Evolutionary conservation across 2,329 filamentous ascomycete genomes (phyloP), one percentile per base, ranked within the genome.

Genomic region (Hypoxylon sp.): DNA sequence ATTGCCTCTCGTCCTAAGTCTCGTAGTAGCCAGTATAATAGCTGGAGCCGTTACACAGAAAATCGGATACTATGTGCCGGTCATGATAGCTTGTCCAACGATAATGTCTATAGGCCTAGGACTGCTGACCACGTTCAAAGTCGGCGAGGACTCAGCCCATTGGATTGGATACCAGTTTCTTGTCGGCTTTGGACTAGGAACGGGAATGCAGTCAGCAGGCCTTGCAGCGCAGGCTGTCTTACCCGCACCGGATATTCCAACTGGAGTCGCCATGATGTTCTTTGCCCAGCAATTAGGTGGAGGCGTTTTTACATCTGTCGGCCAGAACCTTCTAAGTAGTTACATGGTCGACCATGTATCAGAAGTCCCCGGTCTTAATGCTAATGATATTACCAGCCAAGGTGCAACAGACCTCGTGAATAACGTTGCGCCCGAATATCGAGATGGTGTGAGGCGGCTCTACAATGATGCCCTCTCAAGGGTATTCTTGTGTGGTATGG

Each of bases 161-260:
- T 91, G 88, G 88, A 87, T 90, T 61, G 86, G 81, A 11, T 90
- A 82, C 72, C 87, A 90, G 72, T 86, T 88, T 61, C 74, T 91
- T 19, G 80, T 85, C 5, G 89, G 89, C 17, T 84, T 88, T 53
- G 88, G 88, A 0, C 74, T 90, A 3, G 89, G 89, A 2, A 79
- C 87, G 24, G 85, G 86, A 5, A 86, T 91, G 81, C 88, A 90
- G 73, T 84, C 87, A 3, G 81, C 85, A 14, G 80, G 83, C 60
- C 84, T 90, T 19, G 87, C 87, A 0, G 82, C 81, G 0, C 83
- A 84, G 67, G 80, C 83, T 2, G 81, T 84, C 0, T 76, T 85
- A 22, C 75, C 74, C 11, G 68, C 76, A 31, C 78, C 79, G n/a
- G 83, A 85, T 68, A 80, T 85, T 65, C 81, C 83, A 9, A 81